Evolutionary conservation across 192 early-diverging fungal species (phyloP), one percentile per base, ranked within the genome.

Genomic region (Coemansia sp.): DNA sequence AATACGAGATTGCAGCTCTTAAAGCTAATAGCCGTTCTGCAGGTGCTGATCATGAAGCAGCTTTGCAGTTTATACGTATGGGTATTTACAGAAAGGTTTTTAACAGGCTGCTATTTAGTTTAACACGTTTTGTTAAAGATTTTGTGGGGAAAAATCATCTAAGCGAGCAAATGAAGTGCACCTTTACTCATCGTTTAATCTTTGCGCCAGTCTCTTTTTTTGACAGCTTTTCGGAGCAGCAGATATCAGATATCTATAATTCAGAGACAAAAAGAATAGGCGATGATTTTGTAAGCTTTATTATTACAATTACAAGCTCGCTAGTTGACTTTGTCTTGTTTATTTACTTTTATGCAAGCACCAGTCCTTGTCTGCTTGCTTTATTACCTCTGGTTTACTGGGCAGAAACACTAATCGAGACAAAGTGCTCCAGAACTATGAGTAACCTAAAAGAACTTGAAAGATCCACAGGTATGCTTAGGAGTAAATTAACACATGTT

Each of bases 121-220:
- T 56, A 0, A 66, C 68, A 43, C 28, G 32, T 32, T 39, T 51
- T 17, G 28, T 70, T 41, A 64, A 65, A 38, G 17, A 17, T 2
- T 2, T 39, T 2, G 56, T 81, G 1, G 51, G 58, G n/a, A 1
- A 62, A 1, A 17, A 35, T 32, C 68, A 68, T 7, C 33, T 76
- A 5, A 61, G 66, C 3, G 12, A 20, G 35, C 61, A 33, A 20
- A 59, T 76, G 48, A 68, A 69, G 56, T 32, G 39, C 4, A 35
- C 35, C 20, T 82, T 82, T 68, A 45, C 74, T 6, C 20, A 62
- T 1, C 62, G 56, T 15, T 55, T 77, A 52, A 53, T 82, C 2
- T 33, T 68, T 20, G 79, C 74, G 2, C 79, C 79, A 2, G 48
- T 77, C 5, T 71, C 68, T 22, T 77, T 76, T 32, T 82, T 76